Conservation (phyloP, 1,139 yeast genomes). For the Scheffersomyces titani region DNA sequence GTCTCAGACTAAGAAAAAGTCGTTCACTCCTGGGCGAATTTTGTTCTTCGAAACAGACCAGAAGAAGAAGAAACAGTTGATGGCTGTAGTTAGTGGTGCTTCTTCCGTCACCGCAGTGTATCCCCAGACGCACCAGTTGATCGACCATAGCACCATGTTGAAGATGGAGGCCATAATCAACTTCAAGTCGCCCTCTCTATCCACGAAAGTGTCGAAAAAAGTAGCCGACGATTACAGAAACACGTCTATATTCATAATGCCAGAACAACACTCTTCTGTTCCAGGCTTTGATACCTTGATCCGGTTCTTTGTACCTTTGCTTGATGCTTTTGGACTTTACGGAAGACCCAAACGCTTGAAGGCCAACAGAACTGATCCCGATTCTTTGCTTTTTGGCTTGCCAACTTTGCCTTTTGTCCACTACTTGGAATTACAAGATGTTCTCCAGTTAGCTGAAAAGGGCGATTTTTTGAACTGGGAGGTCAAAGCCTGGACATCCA, state of each 20-base stretch:
- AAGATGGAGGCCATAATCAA: constrained; percentile 82
- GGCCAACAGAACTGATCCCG: constrained; percentile 81
- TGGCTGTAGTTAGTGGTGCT: constrained; percentile 78
- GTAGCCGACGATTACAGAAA: constrained; percentile 59
- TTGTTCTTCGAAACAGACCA: constrained; percentile 65
- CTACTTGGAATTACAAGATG: constrained; percentile 54
- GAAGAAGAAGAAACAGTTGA: constrained; percentile 65
- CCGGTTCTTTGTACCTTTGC: constrained; percentile 78
- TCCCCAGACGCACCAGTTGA: constrained; percentile 78
- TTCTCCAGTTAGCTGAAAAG: constrained; percentile 13
- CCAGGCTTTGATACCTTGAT: constrained; percentile 94
- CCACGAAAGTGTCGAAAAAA: constrained; percentile 41
- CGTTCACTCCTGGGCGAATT: constrained; percentile 55
- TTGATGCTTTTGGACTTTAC: constrained; percentile 84
- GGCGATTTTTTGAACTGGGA: constrained; percentile 52
- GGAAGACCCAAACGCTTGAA: constrained; percentile 89
- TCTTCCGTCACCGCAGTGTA: constrained; percentile 86
- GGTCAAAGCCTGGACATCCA: constrained; percentile 64
- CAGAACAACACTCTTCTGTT: constrained; percentile 90
- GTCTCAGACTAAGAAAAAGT: constrained; percentile 41
- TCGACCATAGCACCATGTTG: constrained; percentile 84
- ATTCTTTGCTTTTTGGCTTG: constrained; percentile 82
- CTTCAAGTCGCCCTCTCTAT: constrained; percentile 49
- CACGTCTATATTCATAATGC: constrained; percentile 90
- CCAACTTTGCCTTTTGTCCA: constrained; percentile 90